A percentile compares a stretch with the other conserved stretches of the same genome.
These are phyloP conservation scores for Fusarium sp. DNA, from an alignment of 2,329 filamentous ascomycete species.

Conservation along the genomic window DNA sequence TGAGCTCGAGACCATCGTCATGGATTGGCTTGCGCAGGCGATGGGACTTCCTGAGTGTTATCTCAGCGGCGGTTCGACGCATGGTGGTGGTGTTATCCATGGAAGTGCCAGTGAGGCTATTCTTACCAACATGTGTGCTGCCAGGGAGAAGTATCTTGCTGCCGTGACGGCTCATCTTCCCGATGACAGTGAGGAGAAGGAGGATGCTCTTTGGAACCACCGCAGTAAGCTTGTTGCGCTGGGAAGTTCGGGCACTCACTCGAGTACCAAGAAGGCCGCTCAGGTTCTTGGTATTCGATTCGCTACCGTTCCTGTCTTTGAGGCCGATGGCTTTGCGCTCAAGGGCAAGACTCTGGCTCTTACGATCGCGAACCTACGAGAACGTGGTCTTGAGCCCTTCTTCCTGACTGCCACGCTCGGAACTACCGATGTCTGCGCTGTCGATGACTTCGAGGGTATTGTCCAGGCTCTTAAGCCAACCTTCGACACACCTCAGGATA, in stretches of 20 bases:
- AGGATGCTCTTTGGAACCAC: slow-evolving; percentile 72
- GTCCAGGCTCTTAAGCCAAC: slow-evolving; percentile 58
- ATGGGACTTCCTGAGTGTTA: slow-evolving; percentile 80
- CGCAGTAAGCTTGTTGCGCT: slow-evolving; percentile 76
- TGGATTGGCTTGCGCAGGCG: slow-evolving; percentile 89
- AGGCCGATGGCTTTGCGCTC: slow-evolving; percentile 75
- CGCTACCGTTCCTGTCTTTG: slow-evolving; percentile 72
- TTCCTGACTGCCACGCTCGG: slow-evolving; percentile 87
- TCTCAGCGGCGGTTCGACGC: slow-evolving; percentile 75
- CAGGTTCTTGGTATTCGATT: slow-evolving; percentile 88
- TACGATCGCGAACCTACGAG: slow-evolving; percentile 73
- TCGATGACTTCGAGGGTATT: slow-evolving; percentile 83
- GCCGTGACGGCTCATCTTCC: slow-evolving; percentile 65
- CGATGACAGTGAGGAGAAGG: slow-evolving; percentile 70
- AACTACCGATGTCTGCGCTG: slow-evolving; percentile 87
- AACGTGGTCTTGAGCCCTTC: slow-evolving; percentile 82
- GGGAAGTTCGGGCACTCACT: slow-evolving; percentile 83
- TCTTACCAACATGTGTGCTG: slow-evolving; percentile 87
- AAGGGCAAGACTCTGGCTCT: slow-evolving; percentile 71
- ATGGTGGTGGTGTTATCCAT: slow-evolving; percentile 92
- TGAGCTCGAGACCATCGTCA: slow-evolving; percentile 90
- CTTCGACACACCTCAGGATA: slow-evolving; percentile 56
- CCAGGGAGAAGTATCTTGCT: slow-evolving; percentile 81
- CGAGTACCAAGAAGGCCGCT: slow-evolving; percentile 87
- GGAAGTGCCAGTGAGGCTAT: slow-evolving; percentile 90